These are phyloP conservation scores for Ophiocordyceps camponoti-saundersi DNA, from an alignment of 2,329 filamentous ascomycete genomes.

Conservation along the genomic window DNA sequence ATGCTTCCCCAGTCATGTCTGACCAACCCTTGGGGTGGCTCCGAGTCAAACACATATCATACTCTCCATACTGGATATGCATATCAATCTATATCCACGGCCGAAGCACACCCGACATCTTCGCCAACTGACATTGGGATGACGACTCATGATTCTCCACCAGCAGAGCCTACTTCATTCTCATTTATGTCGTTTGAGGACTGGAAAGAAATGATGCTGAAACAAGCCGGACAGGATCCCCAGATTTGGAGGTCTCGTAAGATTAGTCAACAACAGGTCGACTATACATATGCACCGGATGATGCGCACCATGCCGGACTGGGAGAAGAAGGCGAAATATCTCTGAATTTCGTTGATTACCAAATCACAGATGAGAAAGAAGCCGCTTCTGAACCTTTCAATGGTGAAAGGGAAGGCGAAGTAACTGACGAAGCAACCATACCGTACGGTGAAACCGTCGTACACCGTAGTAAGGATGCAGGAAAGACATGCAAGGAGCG, in stretches of 20 bases:
- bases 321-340: conserved; percentile 78
- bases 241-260: conserved; percentile 49
- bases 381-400: background rate
- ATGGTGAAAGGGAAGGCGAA: conserved; percentile 6
- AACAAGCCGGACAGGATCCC: conserved; percentile 59
- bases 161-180: conserved; percentile 2
- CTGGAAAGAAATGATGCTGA: conserved; percentile 90
- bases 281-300: conserved; percentile 33
- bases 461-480: conserved; percentile 70
- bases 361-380: conserved; percentile 6
- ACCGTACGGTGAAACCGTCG: conserved; percentile 29
- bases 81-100: background rate
- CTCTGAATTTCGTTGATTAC: conserved; percentile 31
- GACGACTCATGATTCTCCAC: background rate
- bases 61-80: background rate
- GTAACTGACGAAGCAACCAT: conserved; percentile 19
- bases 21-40: conserved; percentile 26
- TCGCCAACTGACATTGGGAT: background rate
- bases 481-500: conserved; percentile 96
- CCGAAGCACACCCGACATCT: background rate
- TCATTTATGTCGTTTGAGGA: conserved; percentile 93
- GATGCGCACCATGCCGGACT: conserved; percentile 55
- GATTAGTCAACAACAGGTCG: conserved; percentile 30
- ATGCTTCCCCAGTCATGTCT: conserved; percentile 61
- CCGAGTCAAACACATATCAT: background rate